Evolutionary conservation across 2,329 filamentous ascomycete genomes (phyloP), one percentile per base, ranked within the genome.

Genomic region (Domatiomyces catenatus): DNA sequence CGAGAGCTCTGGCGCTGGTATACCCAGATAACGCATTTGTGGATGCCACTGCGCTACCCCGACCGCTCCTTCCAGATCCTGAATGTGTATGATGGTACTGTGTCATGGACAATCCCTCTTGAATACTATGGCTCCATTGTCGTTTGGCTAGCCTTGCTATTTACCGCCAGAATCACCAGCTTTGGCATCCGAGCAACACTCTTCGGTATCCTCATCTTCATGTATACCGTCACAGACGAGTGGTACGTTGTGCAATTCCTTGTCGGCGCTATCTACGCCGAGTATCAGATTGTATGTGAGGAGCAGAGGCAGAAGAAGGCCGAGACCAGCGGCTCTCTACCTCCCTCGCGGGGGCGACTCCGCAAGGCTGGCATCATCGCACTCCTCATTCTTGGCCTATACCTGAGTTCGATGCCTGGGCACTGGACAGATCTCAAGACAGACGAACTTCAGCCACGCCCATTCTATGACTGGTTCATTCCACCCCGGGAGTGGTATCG

Each of bases 91-190:
- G 69, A 69, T 45, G 66, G 66, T 8, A 68, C 70, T 49, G 60
- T 71, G 1, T 39, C 32, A 15, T 71, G 68, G 68, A 70, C 67
- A 5, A 69, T 71, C 17, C 67, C 68, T 1, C 63, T 70, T 8
- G 68, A 70, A 54, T 66, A 69, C 44, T 67, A 67, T 42, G 65
- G 66, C 52, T 70, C 67, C 1, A 63, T 63, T n/a, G n/a, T 15
- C 8, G 19, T 45, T 26, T 45, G 19, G 19, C 15, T 45, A 10
- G 24, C 44, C 10, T 8, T 45, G 19, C 44, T 45, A 5, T 39
- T 39, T 15, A 39, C 32, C 8, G 32, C 32, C 32, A 39, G 32
- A 39, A 39, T 39, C 32, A 39, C 32, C 15, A 39, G 32, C 32
- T 39, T 39, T 5, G 32, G 32, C 12, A 12, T 39, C 32, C 32